Evolutionary conservation across 2,329 filamentous ascomycete genomes (phyloP).

Genomic region (Calonectria montana): DNA sequence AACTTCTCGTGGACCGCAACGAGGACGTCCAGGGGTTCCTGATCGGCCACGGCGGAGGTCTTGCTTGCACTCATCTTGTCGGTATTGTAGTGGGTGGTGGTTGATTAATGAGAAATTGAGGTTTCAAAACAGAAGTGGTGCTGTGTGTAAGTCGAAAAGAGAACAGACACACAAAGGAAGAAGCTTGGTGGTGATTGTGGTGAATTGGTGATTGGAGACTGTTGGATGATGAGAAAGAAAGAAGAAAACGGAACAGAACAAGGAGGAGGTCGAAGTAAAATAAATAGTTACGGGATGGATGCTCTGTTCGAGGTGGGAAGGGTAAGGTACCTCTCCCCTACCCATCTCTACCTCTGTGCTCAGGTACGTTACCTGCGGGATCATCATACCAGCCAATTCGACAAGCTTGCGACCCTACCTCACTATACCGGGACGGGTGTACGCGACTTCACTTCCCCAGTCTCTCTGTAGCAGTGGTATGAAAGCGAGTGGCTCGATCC

Average conservation of each 20-base stretch:
- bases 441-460: conserved; percentile 12
- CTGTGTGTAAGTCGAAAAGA: conserved; percentile 22
- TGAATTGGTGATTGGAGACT: conserved; percentile 38
- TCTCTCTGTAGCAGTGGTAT: conserved; percentile 2
- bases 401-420: conserved; percentile 11
- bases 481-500: conserved; percentile 32
- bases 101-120: conserved; percentile 34
- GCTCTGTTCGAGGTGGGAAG: conserved; percentile 15
- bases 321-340: conserved; percentile 16
- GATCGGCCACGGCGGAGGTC: conserved; percentile 67
- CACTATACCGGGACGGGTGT: conserved; percentile 1
- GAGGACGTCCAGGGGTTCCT: conserved; percentile 69
- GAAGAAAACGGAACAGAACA: conserved; percentile 37
- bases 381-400: conserved; percentile 17
- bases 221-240: conserved; percentile 35
- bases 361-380: conserved; percentile 15
- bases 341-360: conserved; percentile 10
- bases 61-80: conserved; percentile 68
- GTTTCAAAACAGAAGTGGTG: conserved; percentile 23
- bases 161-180: conserved; percentile 27
- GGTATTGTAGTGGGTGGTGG: conserved; percentile 41
- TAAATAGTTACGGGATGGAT: conserved; percentile 25
- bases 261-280: conserved; percentile 38
- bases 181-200: conserved; percentile 27
- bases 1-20: conserved; percentile 71